These are phyloP conservation scores for Mucor velutinosus DNA, from an alignment of 371 early-diverging fungal genomes.

Conservation along the genomic window DNA sequence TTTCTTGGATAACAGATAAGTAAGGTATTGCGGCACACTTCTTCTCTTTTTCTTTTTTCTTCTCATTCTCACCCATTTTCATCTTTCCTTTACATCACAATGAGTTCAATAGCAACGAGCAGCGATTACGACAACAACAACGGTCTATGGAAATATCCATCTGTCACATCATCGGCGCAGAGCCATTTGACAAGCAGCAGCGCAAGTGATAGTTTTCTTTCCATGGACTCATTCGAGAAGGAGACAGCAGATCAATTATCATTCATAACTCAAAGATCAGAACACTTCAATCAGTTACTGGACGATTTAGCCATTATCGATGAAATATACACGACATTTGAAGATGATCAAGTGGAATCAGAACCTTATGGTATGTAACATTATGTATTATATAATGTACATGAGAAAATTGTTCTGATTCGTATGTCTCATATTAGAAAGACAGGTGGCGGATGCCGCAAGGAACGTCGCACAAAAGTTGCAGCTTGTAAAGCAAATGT, in stretches of 20 bases:
- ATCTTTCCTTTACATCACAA: background rate
- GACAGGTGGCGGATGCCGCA: slow-evolving; percentile 29
- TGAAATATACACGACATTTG: slow-evolving; percentile 28
- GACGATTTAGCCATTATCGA: slow-evolving; percentile 41
- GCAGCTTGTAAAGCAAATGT: slow-evolving; percentile 14
- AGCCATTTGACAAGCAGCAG: slow-evolving; percentile 20
- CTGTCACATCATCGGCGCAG: slow-evolving; percentile 6
- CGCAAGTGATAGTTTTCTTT: slow-evolving; percentile 9
- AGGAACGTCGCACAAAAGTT: slow-evolving; percentile 36
- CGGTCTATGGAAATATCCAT: slow-evolving; percentile 12
- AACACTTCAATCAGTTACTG: slow-evolving; percentile 21
- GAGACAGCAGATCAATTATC: slow-evolving; percentile 6
- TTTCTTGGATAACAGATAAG: slow-evolving; percentile 4
- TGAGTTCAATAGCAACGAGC: slow-evolving; percentile 1
- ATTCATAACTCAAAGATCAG: slow-evolving; percentile 13
- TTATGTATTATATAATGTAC: background rate
- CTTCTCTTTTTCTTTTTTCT: slow-evolving; percentile 3
- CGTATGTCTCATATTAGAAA: slow-evolving; percentile 13
- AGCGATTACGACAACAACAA: background rate
- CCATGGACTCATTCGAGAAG: slow-evolving; percentile 11
- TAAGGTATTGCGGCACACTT: background rate
- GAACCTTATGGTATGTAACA: slow-evolving; percentile 29
- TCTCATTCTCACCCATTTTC: background rate
- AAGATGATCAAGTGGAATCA: slow-evolving; percentile 16
- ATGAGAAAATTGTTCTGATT: background rate